These are phyloP conservation scores for Lactuca sativa DNA, from an alignment of 129 eudicot species.

Conservation along the genomic window DNA sequence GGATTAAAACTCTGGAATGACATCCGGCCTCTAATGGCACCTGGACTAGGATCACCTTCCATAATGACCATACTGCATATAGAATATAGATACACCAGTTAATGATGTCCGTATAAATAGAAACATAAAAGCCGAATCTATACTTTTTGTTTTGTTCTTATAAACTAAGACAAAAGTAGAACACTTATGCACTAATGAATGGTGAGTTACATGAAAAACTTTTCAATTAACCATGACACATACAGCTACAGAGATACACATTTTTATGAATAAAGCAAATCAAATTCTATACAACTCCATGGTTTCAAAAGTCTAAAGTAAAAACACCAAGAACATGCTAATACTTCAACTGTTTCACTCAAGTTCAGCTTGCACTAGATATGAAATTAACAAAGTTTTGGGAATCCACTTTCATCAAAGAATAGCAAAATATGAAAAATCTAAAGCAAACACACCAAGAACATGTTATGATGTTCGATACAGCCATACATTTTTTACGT, in stretches of 20 bases:
- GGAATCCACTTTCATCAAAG: no score
- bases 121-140: not conserved
- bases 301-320: not conserved
- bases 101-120: not conserved
- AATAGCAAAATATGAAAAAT: no score
- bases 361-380: not conserved
- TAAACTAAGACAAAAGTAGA: no score
- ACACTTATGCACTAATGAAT: no score
- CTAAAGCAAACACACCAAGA: not conserved
- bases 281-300: not conserved
- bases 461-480: not conserved
- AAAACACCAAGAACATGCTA: not conserved
- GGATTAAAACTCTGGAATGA: slow-evolving; percentile 89
- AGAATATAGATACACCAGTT: slow-evolving; percentile 1
- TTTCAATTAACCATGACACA: no score
- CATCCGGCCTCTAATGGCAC: slow-evolving; percentile 80
- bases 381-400: no score
- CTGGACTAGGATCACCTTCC: slow-evolving; percentile 97
- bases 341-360: not conserved
- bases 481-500: not conserved
- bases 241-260: no score
- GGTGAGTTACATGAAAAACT: no score
- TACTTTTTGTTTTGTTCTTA: no score
- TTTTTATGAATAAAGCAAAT: slow-evolving; percentile 1
- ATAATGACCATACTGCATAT: slow-evolving; percentile 73